Percentiles rank a stretch among this genome's conserved stretches.
These are phyloP conservation scores for Vanrija sp. DNA, from an alignment of 1,284 basidiomycete genomes.

Conservation along the genomic window DNA sequence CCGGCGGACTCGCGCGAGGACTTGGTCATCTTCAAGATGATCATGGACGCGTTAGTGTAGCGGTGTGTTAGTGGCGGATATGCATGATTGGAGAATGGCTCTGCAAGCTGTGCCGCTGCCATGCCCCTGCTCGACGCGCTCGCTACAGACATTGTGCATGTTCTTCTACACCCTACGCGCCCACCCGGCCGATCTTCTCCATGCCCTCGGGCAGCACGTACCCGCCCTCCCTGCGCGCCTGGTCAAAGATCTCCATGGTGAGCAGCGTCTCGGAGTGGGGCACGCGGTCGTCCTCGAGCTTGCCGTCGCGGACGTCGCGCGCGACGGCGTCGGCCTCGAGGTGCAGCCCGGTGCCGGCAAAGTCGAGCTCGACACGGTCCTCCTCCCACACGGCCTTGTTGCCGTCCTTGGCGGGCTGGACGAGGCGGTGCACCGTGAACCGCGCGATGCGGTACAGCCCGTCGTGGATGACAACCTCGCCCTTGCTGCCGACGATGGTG, in stretches of 20 bases:
- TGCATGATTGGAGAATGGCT: too few species aligned
- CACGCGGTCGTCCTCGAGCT: conserved; percentile 38
- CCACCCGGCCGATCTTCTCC: conserved; percentile 31
- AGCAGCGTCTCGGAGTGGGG: conserved; percentile 40
- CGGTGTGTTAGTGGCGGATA: too few species aligned
- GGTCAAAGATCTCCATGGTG: conserved; percentile 47
- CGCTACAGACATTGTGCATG: background rate
- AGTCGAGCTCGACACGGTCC: conserved; percentile 25
- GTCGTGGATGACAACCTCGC: conserved; percentile 10
- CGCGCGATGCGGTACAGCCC: conserved; percentile 4
- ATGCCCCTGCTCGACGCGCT: too few species aligned
- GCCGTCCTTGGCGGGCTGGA: background rate
- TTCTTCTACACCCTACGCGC: background rate
- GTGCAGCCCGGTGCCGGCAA: conserved; percentile 38
- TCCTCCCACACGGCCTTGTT: conserved; percentile 13
- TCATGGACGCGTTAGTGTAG: conserved; percentile 23
- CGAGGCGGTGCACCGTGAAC: conserved; percentile 1
- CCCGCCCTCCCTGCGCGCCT: conserved; percentile 42
- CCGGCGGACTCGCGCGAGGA: conserved; percentile 43
- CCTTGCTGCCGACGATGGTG: conserved; percentile 8
- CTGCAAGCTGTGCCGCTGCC: background rate
- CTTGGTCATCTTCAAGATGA: conserved; percentile 45
- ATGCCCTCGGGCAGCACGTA: conserved; percentile 42
- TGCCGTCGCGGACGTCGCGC: conserved; percentile 39
- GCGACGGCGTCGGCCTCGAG: conserved; percentile 51